Conservation (phyloP, 1,284 basidiomycete genomes). For the Sanguinoderma infundibulare region DNA sequence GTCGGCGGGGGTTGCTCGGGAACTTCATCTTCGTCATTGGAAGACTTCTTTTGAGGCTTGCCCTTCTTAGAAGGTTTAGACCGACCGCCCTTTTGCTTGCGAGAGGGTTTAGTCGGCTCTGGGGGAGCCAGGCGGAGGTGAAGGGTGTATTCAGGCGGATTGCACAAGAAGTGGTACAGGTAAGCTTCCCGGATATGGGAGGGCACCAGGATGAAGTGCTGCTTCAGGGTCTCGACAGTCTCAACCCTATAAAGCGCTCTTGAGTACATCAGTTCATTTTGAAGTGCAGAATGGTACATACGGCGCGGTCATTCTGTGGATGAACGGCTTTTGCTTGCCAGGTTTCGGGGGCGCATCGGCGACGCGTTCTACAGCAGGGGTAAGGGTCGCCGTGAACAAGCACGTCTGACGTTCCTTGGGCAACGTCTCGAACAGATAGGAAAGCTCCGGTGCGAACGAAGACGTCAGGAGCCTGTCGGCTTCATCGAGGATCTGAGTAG, state of each 20-base stretch:
- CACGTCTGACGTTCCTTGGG: conserved; percentile 92
- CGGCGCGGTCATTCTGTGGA: conserved; percentile 83
- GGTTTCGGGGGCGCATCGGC: conserved; percentile 75
- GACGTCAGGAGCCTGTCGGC: conserved; percentile 92
- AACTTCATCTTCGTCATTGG: conserved; percentile 49
- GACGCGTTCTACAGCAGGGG: conserved; percentile 84
- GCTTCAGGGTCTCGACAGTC: conserved; percentile 85
- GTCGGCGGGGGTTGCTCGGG: conserved; percentile 82
- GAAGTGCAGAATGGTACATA: conserved; percentile 43
- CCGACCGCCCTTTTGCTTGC: conserved; percentile 23
- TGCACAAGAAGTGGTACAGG: conserved; percentile 87
- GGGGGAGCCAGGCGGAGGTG: conserved; percentile 68
- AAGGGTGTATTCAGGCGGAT: conserved; percentile 82
- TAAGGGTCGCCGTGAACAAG: conserved; percentile 96
- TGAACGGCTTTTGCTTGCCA: conserved; percentile 88
- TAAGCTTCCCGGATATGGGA: conserved; percentile 95
- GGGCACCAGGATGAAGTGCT: conserved; percentile 92
- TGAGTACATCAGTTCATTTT: conserved; percentile 10
- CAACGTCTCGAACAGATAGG: conserved; percentile 78
- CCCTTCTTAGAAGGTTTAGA: conserved; percentile 39
- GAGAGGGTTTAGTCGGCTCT: conserved; percentile 42
- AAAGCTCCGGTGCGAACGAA: conserved; percentile 89
- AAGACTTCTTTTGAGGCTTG: conserved; percentile 37
- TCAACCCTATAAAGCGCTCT: conserved; percentile 62
- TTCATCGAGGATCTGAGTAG: conserved; percentile 86